A percentile compares a stretch with the other conserved stretches of the same genome.
Conservation (phyloP, 352 stramenopile genomes). For the Globisporangium polare region DNA sequence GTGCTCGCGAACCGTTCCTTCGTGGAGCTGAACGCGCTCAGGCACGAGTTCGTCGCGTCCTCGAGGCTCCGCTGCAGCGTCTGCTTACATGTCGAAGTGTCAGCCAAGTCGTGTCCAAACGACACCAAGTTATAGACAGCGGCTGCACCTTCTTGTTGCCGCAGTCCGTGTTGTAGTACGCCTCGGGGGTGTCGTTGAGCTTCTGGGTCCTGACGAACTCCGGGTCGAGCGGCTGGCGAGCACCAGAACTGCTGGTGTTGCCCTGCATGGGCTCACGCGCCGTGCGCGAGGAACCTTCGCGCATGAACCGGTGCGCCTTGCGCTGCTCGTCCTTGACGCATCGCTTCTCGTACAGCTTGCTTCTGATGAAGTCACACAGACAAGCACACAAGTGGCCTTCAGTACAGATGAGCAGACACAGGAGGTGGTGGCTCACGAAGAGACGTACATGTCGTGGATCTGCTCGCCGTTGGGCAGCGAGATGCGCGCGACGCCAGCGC, state of each 20-base stretch:
- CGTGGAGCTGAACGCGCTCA: constrained; percentile 51
- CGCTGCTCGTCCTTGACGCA: constrained; percentile 65
- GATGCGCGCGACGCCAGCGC: constrained; percentile 35
- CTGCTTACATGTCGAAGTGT: too few species aligned
- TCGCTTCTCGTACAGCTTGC: constrained; percentile 60
- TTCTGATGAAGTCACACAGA: constrained; percentile 27
- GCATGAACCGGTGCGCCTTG: constrained; percentile 49
- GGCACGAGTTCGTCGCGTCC: constrained; percentile 44
- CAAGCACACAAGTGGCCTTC: not conserved
- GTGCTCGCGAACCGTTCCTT: constrained; percentile 68
- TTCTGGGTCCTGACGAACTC: constrained; percentile 32
- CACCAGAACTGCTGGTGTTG: not conserved
- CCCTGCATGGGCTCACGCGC: constrained; percentile 22
- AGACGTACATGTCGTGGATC: constrained; percentile 64
- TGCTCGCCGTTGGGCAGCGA: constrained; percentile 60
- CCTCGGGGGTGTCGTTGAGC: constrained; percentile 49
- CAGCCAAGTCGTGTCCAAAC: too few species aligned
- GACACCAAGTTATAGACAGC: too few species aligned
- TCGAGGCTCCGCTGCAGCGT: constrained; percentile 44
- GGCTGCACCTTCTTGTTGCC: constrained; percentile 48
- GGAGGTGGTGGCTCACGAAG: not conserved
- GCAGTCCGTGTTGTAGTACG: constrained; percentile 60
- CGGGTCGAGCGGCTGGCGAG: constrained; percentile 48
- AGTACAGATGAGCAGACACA: too few species aligned
- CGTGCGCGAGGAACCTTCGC: constrained; percentile 27